phyloP scores from a whole-genome alignment of 805 yeast species.

The Teunomyces funiuensis region DNA sequence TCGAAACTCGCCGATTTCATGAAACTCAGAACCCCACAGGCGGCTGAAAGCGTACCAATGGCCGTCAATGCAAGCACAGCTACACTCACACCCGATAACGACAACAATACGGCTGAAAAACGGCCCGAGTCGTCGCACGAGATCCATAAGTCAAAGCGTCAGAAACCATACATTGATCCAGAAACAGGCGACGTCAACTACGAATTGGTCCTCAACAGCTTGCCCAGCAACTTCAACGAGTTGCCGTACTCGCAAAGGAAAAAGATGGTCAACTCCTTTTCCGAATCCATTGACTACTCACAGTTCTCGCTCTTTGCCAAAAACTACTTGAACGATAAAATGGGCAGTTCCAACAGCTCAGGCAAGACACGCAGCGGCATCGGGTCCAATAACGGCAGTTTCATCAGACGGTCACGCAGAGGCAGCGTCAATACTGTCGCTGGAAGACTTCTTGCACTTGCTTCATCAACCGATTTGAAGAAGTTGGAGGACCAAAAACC shows the following conservation, averaged over 20 bases:
- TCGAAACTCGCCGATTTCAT: constrained; percentile 24
- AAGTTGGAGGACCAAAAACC: constrained; percentile 25
- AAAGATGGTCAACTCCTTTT: constrained; percentile 39
- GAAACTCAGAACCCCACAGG: constrained; percentile 18
- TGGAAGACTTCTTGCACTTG: constrained; percentile 37
- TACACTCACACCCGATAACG: constrained; percentile 12
- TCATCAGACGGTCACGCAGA: constrained; percentile 29
- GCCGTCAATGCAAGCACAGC: constrained; percentile 8
- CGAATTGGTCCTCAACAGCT: constrained; percentile 37
- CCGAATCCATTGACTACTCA: constrained; percentile 42
- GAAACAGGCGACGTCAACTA: constrained; percentile 34
- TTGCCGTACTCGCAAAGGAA: constrained; percentile 64
- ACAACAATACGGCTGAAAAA: background rate
- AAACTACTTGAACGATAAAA: constrained; percentile 27
- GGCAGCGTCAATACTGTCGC: constrained; percentile 40
- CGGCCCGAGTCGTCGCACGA: constrained; percentile 8
- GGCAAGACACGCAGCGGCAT: constrained; percentile 18
- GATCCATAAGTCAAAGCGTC: constrained; percentile 23
- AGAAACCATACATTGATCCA: constrained; percentile 23
- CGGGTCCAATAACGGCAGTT: constrained; percentile 24
- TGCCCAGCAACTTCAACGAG: constrained; percentile 55
- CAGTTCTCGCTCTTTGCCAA: constrained; percentile 43
- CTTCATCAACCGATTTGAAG: constrained; percentile 36
- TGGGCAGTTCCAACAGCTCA: constrained; percentile 18
- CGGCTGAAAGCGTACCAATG: constrained; percentile 1